These are phyloP conservation scores for Lentinula boryana DNA, from an alignment of 768 basidiomycete species.

Conservation along the genomic window DNA sequence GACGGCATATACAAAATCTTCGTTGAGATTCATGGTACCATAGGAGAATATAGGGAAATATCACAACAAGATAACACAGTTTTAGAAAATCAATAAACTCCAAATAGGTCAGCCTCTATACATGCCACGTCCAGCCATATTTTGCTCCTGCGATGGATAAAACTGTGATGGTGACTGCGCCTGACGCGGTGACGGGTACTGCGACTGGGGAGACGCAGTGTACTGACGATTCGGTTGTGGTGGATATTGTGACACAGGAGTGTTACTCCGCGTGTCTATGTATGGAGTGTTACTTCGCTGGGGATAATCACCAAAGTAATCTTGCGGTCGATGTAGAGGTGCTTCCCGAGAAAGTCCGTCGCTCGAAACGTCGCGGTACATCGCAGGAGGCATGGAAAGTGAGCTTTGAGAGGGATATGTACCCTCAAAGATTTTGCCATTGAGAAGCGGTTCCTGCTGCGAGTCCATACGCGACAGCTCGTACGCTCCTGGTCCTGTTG, in stretches of 20 bases:
- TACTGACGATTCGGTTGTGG: slow-evolving; percentile 13
- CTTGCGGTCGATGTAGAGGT: slow-evolving; percentile 56
- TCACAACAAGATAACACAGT: not conserved
- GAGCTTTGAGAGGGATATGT: slow-evolving; percentile 33
- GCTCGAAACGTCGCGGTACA: slow-evolving; percentile 29
- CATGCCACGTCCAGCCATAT: slow-evolving; percentile 37
- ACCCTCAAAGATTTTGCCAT: slow-evolving; percentile 25
- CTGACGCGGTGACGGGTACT: slow-evolving; percentile 18
- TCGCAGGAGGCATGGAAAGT: slow-evolving; percentile 34
- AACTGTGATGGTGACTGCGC: slow-evolving; percentile 13
- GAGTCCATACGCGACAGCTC: slow-evolving; percentile 56
- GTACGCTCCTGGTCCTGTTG: slow-evolving; percentile 34
- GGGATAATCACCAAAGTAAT: slow-evolving; percentile 26
- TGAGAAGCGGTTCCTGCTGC: slow-evolving; percentile 60
- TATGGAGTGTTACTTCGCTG: slow-evolving; percentile 20
- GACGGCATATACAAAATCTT: not conserved
- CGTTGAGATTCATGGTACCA: not conserved
- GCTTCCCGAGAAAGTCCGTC: slow-evolving; percentile 47
- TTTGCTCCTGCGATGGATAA: slow-evolving; percentile 16
- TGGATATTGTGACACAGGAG: slow-evolving; percentile 7
- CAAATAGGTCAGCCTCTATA: slow-evolving; percentile 19
- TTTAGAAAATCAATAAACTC: not conserved
- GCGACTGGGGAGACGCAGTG: slow-evolving; percentile 18
- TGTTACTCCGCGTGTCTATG: slow-evolving; percentile 14
- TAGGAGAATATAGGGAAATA: not conserved